A percentile compares a stretch with the other conserved stretches of the same genome.
Conservation (phyloP, 2,329 filamentous ascomycete genomes). For the Colletotrichum sp. region DNA sequence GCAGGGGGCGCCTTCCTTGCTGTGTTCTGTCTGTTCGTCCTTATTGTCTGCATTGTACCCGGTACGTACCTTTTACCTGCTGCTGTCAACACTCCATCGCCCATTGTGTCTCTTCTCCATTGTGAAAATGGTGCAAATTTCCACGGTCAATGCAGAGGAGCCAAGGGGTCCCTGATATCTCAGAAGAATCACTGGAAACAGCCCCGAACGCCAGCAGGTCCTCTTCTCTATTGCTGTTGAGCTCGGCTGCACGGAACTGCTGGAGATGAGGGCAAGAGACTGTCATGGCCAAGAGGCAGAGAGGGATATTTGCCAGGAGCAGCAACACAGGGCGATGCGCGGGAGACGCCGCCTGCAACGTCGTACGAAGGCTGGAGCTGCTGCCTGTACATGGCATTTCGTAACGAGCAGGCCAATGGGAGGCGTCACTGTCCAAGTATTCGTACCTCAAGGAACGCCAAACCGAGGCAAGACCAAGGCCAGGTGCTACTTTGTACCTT, state of each 20-base stretch:
- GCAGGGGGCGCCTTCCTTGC: background rate
- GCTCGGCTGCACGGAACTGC: background rate
- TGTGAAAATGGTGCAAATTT: conserved; percentile 8
- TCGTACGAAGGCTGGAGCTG: conserved; percentile 6
- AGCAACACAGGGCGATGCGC: background rate
- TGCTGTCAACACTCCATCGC: background rate
- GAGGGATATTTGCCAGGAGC: background rate
- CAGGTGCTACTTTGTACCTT: background rate
- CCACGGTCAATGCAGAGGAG: conserved; percentile 13
- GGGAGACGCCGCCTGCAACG: conserved; percentile 11
- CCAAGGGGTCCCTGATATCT: background rate
- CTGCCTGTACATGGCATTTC: background rate
- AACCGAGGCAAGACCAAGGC: background rate
- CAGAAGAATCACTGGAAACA: background rate
- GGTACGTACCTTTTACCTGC: background rate
- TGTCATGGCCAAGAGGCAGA: background rate
- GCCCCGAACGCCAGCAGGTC: background rate
- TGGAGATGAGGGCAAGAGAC: background rate
- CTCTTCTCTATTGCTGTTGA: background rate
- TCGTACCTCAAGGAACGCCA: background rate
- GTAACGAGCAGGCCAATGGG: background rate
- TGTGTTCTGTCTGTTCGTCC: background rate
- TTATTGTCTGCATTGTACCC: background rate
- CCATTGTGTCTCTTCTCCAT: background rate
- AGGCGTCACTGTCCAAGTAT: background rate